These are phyloP conservation scores for Corchorus capsularis DNA, from an alignment of 345 rosid species.

Conservation along the genomic window DNA sequence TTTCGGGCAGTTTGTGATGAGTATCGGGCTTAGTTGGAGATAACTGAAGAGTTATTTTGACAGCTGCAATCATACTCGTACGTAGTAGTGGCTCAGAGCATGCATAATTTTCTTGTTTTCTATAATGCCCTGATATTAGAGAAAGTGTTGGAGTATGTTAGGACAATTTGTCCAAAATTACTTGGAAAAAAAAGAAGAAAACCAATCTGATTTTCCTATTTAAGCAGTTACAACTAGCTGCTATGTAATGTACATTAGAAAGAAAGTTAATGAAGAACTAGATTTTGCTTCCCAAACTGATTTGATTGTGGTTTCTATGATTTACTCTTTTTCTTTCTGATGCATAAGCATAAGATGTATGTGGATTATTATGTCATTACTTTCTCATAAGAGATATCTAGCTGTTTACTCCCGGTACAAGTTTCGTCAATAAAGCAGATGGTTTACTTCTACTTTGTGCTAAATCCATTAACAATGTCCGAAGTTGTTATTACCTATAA, in stretches of 20 bases:
- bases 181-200: background rate
- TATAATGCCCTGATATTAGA: background rate
- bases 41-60: background rate
- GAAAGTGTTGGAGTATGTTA: background rate
- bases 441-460: background rate
- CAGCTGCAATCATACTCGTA: background rate
- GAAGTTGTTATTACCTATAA: constrained; percentile 4
- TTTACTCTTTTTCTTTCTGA: background rate
- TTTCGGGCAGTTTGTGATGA: constrained; percentile 33
- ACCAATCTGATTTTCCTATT: background rate
- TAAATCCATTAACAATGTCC: background rate
- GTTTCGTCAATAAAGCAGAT: background rate
- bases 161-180: background rate
- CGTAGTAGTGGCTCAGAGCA: background rate
- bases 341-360: background rate
- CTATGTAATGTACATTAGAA: background rate
- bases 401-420: background rate
- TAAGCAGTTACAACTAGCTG: background rate
- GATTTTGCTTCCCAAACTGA: background rate
- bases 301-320: background rate
- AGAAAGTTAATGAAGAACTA: background rate
- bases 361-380: background rate
- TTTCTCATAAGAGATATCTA: background rate
- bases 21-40: background rate
- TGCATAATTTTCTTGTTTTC: background rate